phyloP scores from a whole-genome alignment of 805 yeast genomes.

The Saturnispora saitoi region DNA sequence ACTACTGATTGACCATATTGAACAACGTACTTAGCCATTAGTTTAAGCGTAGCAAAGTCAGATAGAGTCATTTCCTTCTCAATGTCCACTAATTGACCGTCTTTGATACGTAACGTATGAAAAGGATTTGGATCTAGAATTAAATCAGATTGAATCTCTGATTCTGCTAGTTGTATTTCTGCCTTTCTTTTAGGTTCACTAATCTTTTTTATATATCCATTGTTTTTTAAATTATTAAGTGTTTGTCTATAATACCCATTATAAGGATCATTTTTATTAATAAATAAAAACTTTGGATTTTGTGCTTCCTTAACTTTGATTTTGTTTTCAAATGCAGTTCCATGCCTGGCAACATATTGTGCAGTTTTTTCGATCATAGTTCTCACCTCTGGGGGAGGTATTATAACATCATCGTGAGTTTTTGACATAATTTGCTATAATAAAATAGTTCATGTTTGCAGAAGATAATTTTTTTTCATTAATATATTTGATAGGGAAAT shows the following conservation, averaged over 20 bases:
- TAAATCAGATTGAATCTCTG: slow-evolving; percentile 1
- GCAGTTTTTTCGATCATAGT: slow-evolving; percentile 64
- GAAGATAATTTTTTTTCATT: not conserved
- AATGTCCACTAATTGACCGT: slow-evolving; percentile 14
- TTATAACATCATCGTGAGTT: slow-evolving; percentile 33
- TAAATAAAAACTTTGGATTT: slow-evolving; percentile 55
- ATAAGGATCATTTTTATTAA: slow-evolving; percentile 45
- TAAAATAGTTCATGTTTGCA: not conserved
- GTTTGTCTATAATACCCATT: slow-evolving; percentile 48
- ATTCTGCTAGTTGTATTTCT: slow-evolving; percentile 1
- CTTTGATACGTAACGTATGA: slow-evolving; percentile 19
- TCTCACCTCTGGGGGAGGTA: slow-evolving; percentile 46
- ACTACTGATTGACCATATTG: slow-evolving; percentile 45
- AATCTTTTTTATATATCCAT: slow-evolving; percentile 15
- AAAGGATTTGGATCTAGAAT: slow-evolving; percentile 14
- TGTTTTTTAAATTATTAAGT: slow-evolving; percentile 29
- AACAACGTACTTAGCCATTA: slow-evolving; percentile 64
- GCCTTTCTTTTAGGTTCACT: not conserved
- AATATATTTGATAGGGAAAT: not conserved
- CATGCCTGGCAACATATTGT: slow-evolving; percentile 60
- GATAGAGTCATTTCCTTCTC: slow-evolving; percentile 40
- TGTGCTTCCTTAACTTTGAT: slow-evolving; percentile 38
- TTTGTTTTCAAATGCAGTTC: slow-evolving; percentile 53
- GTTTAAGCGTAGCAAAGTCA: slow-evolving; percentile 62
- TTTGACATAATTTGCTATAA: not conserved